Percentiles rank a stretch among this genome's conserved stretches.
phyloP scores from a whole-genome alignment of 2,329 filamentous ascomycete genomes.

The Fusarium equiseti region DNA sequence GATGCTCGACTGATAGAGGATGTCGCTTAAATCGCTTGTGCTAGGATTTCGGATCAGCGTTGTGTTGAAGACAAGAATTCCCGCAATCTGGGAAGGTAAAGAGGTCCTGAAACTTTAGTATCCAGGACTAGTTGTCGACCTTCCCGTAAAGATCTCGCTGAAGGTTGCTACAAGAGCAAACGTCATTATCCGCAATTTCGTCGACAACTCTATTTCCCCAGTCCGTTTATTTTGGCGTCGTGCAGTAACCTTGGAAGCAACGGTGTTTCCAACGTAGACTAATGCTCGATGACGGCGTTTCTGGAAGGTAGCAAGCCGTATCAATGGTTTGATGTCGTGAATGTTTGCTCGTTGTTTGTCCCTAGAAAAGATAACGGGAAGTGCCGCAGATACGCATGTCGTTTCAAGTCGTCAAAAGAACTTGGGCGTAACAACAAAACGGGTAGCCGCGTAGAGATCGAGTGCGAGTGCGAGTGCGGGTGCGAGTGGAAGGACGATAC shows the following conservation, averaged over 20 bases:
- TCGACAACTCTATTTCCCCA: conserved; percentile 15
- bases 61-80: conserved; percentile 24
- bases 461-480: conserved; percentile 1
- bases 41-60: conserved; percentile 16
- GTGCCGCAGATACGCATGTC: conserved; percentile 12
- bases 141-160: background rate
- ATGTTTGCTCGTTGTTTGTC: conserved; percentile 2
- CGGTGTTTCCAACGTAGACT: conserved; percentile 9
- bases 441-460: conserved; percentile 31
- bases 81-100: conserved; percentile 13
- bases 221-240: conserved; percentile 2
- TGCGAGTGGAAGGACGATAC: conserved; percentile 19
- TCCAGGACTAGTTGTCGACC: conserved; percentile 5
- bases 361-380: conserved; percentile 20
- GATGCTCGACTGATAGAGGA: conserved; percentile 17
- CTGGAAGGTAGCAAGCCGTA: background rate
- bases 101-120: conserved; percentile 3
- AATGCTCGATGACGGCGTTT: conserved; percentile 14
- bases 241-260: conserved; percentile 4
- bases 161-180: conserved; percentile 18
- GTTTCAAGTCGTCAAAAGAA: conserved; percentile 6
- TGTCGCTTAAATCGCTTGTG: conserved; percentile 19
- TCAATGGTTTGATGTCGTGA: background rate
- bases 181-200: conserved; percentile 32
- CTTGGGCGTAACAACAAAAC: conserved; percentile 17